These are phyloP conservation scores for Thraustotheca clavata DNA, from an alignment of 352 stramenopile species.

Conservation along the genomic window DNA sequence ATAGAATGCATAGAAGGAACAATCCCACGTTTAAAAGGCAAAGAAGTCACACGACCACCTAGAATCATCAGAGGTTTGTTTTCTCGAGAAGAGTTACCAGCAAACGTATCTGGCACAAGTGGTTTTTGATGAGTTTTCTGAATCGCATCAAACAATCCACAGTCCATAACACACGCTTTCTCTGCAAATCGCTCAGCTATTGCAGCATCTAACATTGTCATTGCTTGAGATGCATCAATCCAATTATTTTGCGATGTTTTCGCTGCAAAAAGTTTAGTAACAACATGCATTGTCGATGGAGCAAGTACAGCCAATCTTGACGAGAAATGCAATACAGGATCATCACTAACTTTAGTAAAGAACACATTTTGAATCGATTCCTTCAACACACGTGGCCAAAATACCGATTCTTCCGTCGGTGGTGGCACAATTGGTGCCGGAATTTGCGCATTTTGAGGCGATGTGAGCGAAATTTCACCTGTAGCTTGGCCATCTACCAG, in stretches of 20 bases:
- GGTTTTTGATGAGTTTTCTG: conserved; percentile 74
- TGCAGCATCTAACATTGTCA: conserved; percentile 2
- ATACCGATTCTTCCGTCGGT: background rate
- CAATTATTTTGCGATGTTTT: conserved; percentile 12
- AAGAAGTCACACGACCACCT: conserved; percentile 77
- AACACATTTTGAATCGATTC: conserved; percentile 19
- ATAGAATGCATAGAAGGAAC: conserved; percentile 81
- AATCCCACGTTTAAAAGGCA: conserved; percentile 54
- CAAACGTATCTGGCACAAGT: conserved; percentile 80
- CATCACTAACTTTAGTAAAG: conserved; percentile 18
- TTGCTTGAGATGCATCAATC: conserved; percentile 15
- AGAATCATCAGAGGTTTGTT: background rate
- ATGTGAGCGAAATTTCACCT: background rate
- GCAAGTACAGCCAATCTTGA: conserved; percentile 14
- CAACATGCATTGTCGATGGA: conserved; percentile 4
- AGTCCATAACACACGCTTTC: conserved; percentile 79
- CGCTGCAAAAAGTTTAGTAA: conserved; percentile 14
- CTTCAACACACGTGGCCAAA: conserved; percentile 12
- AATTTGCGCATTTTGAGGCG: conserved; percentile 2
- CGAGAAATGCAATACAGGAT: conserved; percentile 17
- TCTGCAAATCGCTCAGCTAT: conserved; percentile 44
- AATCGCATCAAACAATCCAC: conserved; percentile 74
- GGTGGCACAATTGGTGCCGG: background rate
- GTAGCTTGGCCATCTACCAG: conserved; percentile 27
- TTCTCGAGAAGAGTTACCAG: conserved; percentile 32